Conservation (phyloP, 2,329 filamentous ascomycete species). For the Didymella pinodella region DNA sequence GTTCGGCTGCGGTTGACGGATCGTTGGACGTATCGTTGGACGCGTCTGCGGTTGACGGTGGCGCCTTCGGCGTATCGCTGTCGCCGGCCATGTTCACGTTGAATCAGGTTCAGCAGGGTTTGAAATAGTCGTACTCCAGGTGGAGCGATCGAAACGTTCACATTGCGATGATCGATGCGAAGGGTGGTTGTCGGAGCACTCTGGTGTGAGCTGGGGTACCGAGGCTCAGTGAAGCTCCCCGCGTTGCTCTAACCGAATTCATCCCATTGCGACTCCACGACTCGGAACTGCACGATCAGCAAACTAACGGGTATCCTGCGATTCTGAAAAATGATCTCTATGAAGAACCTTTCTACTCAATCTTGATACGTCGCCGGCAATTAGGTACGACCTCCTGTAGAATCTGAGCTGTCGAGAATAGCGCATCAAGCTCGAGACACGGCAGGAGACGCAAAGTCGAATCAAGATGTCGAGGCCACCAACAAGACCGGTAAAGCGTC, state of each 20-base stretch:
- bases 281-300: not conserved
- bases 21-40: conserved; percentile 32
- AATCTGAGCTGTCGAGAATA: not conserved
- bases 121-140: conserved; percentile 16
- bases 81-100: conserved; percentile 37
- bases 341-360: not conserved
- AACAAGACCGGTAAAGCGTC: conserved; percentile 55
- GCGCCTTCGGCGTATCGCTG: conserved; percentile 7
- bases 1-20: conserved; percentile 48
- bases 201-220: conserved; percentile 35
- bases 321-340: not conserved
- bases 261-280: conserved; percentile 2
- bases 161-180: conserved; percentile 24
- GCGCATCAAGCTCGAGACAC: not conserved
- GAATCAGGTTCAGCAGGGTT: not conserved
- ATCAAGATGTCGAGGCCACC: conserved; percentile 34
- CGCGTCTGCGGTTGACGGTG: conserved; percentile 27
- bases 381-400: not conserved
- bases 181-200: conserved; percentile 15
- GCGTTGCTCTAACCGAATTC: conserved; percentile 26
- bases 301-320: not conserved
- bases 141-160: conserved; percentile 26
- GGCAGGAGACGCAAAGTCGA: not conserved
- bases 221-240: conserved; percentile 38
- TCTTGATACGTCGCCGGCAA: not conserved